Percentiles rank a stretch among this genome's conserved stretches.
These are phyloP conservation scores for Ogataea populi-albae DNA, from an alignment of 805 yeast genomes.

Conservation along the genomic window DNA sequence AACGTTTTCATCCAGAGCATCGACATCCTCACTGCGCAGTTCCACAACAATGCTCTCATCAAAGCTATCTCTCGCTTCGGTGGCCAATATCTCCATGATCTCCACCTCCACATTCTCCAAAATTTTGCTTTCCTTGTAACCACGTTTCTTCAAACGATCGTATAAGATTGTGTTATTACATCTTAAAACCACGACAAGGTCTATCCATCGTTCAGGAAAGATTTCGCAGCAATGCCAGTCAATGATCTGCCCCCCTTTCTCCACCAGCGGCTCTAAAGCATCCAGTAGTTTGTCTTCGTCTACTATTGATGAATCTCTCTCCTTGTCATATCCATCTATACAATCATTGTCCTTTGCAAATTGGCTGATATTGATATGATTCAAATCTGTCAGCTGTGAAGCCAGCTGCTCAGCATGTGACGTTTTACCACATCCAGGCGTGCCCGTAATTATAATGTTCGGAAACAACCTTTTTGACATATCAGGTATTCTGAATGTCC, in stretches of 20 bases:
- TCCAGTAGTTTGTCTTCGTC: constrained; percentile 90
- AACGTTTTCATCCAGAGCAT: constrained; percentile 80
- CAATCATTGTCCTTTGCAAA: constrained; percentile 76
- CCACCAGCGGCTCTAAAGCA: constrained; percentile 70
- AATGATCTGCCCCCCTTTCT: constrained; percentile 81
- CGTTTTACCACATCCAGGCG: constrained; percentile 89
- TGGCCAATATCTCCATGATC: constrained; percentile 87
- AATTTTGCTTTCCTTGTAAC: constrained; percentile 76
- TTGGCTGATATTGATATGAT: constrained; percentile 67
- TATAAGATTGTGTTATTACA: constrained; percentile 69
- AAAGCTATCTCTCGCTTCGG: constrained; percentile 84
- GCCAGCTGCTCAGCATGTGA: constrained; percentile 60
- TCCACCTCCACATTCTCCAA: constrained; percentile 94
- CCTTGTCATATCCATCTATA: constrained; percentile 82
- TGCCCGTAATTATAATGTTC: constrained; percentile 89
- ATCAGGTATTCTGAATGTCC: too few species aligned
- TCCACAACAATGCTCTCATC: constrained; percentile 80
- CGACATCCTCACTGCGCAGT: constrained; percentile 66
- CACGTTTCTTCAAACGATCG: constrained; percentile 74
- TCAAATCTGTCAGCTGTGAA: constrained; percentile 47
- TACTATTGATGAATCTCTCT: constrained; percentile 79
- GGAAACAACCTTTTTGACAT: constrained; percentile 43
- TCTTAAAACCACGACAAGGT: constrained; percentile 83
- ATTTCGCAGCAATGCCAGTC: constrained; percentile 99
- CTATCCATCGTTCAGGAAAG: constrained; percentile 90